These are phyloP conservation scores for Collybiopsis confluens DNA, from an alignment of 768 basidiomycete species.

Conservation along the genomic window DNA sequence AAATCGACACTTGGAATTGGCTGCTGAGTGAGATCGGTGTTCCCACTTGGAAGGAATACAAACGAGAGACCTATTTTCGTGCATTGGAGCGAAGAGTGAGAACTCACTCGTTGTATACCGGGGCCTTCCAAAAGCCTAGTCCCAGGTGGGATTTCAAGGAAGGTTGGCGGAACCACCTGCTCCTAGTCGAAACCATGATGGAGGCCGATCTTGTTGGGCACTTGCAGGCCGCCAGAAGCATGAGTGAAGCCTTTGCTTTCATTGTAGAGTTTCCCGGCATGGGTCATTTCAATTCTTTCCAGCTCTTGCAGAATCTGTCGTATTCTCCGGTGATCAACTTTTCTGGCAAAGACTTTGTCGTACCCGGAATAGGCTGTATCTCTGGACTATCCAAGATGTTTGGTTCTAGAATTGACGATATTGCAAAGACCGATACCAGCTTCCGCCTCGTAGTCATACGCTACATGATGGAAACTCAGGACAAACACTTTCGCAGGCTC, in stretches of 20 bases:
- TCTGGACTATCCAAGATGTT: conserved; percentile 72
- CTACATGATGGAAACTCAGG: conserved; percentile 59
- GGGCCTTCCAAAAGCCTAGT: conserved; percentile 69
- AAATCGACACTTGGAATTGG: conserved; percentile 67
- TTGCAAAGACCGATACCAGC: conserved; percentile 17
- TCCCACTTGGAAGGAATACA: conserved; percentile 58
- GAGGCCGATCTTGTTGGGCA: conserved; percentile 44
- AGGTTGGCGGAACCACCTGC: conserved; percentile 59
- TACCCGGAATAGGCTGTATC: conserved; percentile 61
- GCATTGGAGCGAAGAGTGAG: conserved; percentile 42
- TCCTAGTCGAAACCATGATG: conserved; percentile 58
- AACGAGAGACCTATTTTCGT: conserved; percentile 44
- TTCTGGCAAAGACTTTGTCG: conserved; percentile 64
- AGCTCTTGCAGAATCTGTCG: conserved; percentile 57
- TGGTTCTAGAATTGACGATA: conserved; percentile 31
- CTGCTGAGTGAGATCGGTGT: conserved; percentile 49
- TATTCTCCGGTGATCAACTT: conserved; percentile 58
- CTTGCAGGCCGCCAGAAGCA: conserved; percentile 44
- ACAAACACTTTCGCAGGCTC: conserved; percentile 56
- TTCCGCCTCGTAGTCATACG: conserved; percentile 50
- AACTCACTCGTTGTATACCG: conserved; percentile 52
- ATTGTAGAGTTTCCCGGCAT: conserved; percentile 61
- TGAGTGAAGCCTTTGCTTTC: conserved; percentile 62
- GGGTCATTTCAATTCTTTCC: conserved; percentile 72
- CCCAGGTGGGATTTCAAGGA: conserved; percentile 46